Percentiles rank a stretch among this genome's conserved stretches.
phyloP scores from a whole-genome alignment of 257 asterid genomes.

The Solanum clarkiae region DNA sequence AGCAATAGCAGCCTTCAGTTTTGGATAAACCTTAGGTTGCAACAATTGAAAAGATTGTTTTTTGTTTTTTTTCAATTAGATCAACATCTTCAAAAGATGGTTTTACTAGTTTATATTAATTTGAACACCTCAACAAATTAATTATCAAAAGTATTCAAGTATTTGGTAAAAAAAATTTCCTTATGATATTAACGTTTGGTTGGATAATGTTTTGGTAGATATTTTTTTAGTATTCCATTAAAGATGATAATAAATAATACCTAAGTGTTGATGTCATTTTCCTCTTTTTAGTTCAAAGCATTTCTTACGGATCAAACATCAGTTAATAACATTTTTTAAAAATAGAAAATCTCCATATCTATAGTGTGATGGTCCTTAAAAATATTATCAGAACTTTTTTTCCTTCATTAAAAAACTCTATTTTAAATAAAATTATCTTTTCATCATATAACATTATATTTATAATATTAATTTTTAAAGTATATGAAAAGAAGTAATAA shows the following conservation, averaged over 20 bases:
- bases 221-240: not conserved
- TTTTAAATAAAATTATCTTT: too few relatives aligned
- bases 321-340: not conserved
- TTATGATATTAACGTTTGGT: not conserved
- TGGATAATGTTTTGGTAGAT: not conserved
- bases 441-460: too few relatives aligned
- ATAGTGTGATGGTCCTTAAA: too few relatives aligned
- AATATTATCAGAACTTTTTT: too few relatives aligned
- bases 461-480: too few relatives aligned
- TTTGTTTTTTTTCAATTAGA: not conserved
- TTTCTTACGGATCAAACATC: not conserved
- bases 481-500: too few relatives aligned
- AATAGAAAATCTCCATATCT: too few relatives aligned
- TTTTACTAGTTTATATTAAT: not conserved
- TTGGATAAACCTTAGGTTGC: not conserved
- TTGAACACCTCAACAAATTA: not conserved
- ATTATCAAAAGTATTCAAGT: not conserved
- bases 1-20: conserved; percentile 3
- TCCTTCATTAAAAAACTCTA: too few relatives aligned
- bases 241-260: not conserved
- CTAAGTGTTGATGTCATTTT: not conserved
- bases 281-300: not conserved
- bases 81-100: not conserved
- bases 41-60: not conserved
- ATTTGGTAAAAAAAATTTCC: not conserved